Conservation (phyloP, 495 filamentous ascomycete species). For the Echria macrotheca region DNA sequence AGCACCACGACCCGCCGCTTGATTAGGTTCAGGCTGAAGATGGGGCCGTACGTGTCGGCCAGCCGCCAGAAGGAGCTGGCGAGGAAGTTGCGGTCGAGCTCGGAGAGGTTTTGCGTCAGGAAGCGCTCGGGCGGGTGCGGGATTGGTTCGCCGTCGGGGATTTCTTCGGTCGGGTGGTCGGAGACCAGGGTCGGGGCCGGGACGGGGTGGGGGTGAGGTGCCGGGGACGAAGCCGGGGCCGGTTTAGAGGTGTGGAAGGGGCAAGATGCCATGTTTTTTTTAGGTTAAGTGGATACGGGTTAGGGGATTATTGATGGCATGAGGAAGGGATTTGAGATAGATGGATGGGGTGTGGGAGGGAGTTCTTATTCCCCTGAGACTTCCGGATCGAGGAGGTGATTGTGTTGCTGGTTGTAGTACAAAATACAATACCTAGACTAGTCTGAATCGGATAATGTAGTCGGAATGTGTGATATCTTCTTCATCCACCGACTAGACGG, state of each 20-base stretch:
- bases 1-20: conserved; percentile 16
- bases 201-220: background rate
- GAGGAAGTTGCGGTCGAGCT: conserved; percentile 49
- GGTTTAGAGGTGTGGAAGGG: conserved; percentile 2
- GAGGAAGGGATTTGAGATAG: no score
- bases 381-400: no score
- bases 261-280: conserved; percentile 1
- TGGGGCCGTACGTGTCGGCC: conserved; percentile 55
- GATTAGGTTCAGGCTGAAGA: conserved; percentile 50
- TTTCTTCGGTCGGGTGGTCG: background rate
- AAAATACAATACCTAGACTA: no score
- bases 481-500: no score
- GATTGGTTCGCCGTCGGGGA: conserved; percentile 28
- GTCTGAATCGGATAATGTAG: no score
- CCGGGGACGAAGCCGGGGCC: background rate
- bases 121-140: conserved; percentile 54
- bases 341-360: no score
- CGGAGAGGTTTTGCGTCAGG: conserved; percentile 52
- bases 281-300: background rate
- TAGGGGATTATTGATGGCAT: background rate
- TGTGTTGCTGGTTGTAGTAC: no score
- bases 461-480: no score
- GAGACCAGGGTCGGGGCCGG: background rate
- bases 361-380: no score
- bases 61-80: conserved; percentile 50